Conservation (phyloP, 176 grass and related monocot genomes). For the Hordeum marinum region DNA sequence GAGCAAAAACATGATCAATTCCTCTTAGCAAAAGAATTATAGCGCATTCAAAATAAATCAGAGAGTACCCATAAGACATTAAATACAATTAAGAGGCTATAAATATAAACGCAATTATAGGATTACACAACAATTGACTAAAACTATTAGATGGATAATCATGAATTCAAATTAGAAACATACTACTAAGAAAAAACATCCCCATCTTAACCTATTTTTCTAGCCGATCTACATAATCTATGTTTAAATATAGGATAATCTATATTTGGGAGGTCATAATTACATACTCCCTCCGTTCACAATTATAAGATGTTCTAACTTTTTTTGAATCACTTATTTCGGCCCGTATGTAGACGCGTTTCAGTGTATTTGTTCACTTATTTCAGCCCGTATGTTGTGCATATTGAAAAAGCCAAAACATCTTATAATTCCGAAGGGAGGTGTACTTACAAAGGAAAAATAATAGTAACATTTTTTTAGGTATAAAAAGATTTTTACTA, state of each 20-base stretch:
- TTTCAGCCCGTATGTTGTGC: too few species aligned
- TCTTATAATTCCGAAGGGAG: too few species aligned
- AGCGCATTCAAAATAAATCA: neutral
- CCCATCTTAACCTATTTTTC: neutral
- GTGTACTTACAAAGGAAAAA: neutral
- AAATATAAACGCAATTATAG: neutral
- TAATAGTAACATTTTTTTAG: neutral
- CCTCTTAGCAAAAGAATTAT: neutral
- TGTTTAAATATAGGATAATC: neutral
- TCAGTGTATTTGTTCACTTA: too few species aligned
- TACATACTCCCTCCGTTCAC: too few species aligned
- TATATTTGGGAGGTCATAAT: too few species aligned
- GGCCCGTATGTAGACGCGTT: too few species aligned
- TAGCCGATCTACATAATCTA: neutral
- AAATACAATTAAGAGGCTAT: neutral
- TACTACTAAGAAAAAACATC: neutral
- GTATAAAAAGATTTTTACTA: neutral
- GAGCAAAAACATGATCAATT: too few species aligned
- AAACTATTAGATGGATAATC: neutral
- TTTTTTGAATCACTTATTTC: too few species aligned
- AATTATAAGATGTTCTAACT: fast-evolving
- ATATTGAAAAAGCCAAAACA: too few species aligned
- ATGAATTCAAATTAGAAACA: neutral
- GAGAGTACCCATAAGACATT: neutral
- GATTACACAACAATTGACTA: neutral